These are phyloP conservation scores for Nakazawaea wickerhamii DNA, from an alignment of 805 yeast genomes.

Conservation along the genomic window DNA sequence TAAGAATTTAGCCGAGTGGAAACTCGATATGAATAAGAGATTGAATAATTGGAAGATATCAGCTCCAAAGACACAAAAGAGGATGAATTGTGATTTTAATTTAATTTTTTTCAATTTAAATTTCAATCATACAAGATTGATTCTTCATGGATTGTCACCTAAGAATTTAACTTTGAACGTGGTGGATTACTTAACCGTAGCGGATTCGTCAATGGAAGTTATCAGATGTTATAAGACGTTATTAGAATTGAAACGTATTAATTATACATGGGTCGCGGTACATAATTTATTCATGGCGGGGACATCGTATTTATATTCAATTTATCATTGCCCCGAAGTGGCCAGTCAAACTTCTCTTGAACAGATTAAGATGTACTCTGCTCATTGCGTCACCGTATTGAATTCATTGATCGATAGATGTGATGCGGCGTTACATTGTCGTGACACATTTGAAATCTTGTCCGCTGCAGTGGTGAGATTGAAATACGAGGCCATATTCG, in stretches of 20 bases:
- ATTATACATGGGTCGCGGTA: constrained; percentile 91
- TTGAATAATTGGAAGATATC: constrained; percentile 59
- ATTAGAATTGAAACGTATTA: constrained; percentile 51
- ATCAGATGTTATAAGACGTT: constrained; percentile 59
- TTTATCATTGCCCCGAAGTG: constrained; percentile 62
- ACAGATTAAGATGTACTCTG: constrained; percentile 44
- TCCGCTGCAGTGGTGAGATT: constrained; percentile 66
- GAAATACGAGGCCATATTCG: constrained; percentile 28
- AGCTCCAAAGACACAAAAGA: constrained; percentile 49
- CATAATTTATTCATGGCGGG: constrained; percentile 89
- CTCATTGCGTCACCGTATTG: constrained; percentile 51
- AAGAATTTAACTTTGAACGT: constrained; percentile 48
- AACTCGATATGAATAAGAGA: constrained; percentile 39
- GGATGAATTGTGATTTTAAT: constrained; percentile 73
- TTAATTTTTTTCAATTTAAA: constrained; percentile 65
- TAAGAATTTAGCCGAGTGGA: constrained; percentile 56
- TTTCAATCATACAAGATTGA: constrained; percentile 67
- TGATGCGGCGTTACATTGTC: constrained; percentile 72
- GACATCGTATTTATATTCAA: constrained; percentile 71
- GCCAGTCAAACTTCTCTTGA: constrained; percentile 39
- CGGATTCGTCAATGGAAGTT: constrained; percentile 61
- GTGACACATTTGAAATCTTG: constrained; percentile 64
- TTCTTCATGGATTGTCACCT: constrained; percentile 76
- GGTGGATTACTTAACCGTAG: constrained; percentile 50
- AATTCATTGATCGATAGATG: constrained; percentile 61